phyloP scores from a whole-genome alignment of 2,329 filamentous ascomycete species.

The Myrmaecium sp. region DNA sequence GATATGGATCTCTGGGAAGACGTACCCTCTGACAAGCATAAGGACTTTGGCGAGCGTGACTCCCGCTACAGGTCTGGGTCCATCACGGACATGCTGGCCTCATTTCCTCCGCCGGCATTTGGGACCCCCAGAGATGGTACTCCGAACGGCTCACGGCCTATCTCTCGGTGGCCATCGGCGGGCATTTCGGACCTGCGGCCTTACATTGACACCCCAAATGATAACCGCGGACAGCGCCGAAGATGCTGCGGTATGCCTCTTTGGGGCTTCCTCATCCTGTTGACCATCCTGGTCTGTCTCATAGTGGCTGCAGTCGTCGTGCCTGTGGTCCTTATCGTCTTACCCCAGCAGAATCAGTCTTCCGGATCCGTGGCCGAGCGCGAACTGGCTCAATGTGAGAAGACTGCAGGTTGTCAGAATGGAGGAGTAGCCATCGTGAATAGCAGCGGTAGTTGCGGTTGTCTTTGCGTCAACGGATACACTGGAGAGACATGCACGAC shows the following conservation, averaged over 20 bases:
- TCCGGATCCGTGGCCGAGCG: conserved; percentile 7
- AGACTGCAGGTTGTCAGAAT: conserved; percentile 52
- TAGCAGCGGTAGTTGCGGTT: conserved; percentile 51
- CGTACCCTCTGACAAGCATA: conserved; percentile 13
- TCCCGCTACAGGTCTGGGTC: conserved; percentile 31
- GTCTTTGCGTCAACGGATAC: conserved; percentile 79
- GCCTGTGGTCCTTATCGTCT: conserved; percentile 46
- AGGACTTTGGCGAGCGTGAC: conserved; percentile 10
- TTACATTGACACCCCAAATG: too few species aligned
- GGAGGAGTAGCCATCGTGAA: conserved; percentile 61
- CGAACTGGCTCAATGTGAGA: conserved; percentile 34
- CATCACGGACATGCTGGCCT: conserved; percentile 46
- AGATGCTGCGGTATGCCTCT: conserved; percentile 71
- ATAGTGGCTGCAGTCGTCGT: conserved; percentile 70
- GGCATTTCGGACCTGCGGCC: too few species aligned
- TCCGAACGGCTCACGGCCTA: conserved; percentile 6
- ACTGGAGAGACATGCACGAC: conserved; percentile 45
- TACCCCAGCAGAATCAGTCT: conserved; percentile 32
- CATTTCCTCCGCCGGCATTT: conserved; percentile 43
- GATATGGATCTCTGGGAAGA: conserved; percentile 33
- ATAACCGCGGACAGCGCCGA: conserved; percentile 27
- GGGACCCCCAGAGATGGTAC: conserved; percentile 26
- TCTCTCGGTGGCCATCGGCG: conserved; percentile 16
- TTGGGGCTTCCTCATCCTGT: conserved; percentile 55
- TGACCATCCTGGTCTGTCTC: conserved; percentile 51